phyloP scores from a whole-genome alignment of 2,329 filamentous ascomycete species.

The Ophiostoma montium region DNA sequence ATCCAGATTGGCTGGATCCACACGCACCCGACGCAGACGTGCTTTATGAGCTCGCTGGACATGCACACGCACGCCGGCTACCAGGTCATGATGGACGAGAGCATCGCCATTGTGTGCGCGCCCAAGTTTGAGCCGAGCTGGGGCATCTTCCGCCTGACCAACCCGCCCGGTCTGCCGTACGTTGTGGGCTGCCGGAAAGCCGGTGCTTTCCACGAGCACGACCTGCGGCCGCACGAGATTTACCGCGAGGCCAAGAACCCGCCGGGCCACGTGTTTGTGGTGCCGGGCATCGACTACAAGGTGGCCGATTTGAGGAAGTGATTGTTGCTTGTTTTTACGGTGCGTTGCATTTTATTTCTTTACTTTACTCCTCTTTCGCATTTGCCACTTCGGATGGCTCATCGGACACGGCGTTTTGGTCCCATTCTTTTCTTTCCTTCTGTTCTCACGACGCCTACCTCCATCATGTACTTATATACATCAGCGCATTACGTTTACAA shows the following conservation, averaged over 20 bases:
- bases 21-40: constrained; percentile 90
- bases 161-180: constrained; percentile 79
- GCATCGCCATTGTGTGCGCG: constrained; percentile 91
- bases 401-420: background rate
- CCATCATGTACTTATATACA: background rate
- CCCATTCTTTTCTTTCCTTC: background rate
- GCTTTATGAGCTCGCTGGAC: constrained; percentile 93
- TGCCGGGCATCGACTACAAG: constrained; percentile 46
- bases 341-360: too few species aligned
- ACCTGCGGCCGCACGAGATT: constrained; percentile 41
- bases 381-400: background rate
- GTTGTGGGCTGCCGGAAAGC: constrained; percentile 65
- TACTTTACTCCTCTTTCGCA: background rate
- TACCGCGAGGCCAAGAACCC: constrained; percentile 63
- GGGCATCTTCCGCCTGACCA: constrained; percentile 84
- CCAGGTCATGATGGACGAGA: constrained; percentile 92
- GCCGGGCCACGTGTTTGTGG: constrained; percentile 55
- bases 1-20: constrained; percentile 95
- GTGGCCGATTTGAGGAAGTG: constrained; percentile 35
- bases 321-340: background rate
- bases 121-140: constrained; percentile 66
- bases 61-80: constrained; percentile 89
- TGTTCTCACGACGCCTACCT: background rate
- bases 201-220: constrained; percentile 71
- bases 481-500: background rate